Evolutionary conservation across 306 rosid species (phyloP).

Genomic region (Prunus mume): DNA sequence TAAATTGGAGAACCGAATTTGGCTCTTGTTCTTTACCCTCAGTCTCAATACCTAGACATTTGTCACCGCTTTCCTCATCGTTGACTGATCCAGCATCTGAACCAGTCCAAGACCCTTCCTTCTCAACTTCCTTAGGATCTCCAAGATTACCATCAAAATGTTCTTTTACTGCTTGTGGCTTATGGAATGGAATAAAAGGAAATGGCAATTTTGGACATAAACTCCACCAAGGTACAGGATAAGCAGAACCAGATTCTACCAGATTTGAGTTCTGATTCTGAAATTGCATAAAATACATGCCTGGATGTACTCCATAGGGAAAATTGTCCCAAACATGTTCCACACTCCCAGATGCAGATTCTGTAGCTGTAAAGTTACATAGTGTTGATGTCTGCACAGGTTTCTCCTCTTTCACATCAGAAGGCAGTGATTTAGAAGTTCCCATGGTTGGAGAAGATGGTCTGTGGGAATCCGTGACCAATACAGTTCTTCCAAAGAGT

Average conservation of each 20-base stretch:
- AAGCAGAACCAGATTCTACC: constrained; percentile 22
- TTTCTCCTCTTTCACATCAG: constrained; percentile 6
- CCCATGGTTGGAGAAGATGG: constrained; percentile 28
- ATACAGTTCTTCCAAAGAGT: constrained; percentile 71
- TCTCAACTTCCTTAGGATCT: constrained; percentile 35
- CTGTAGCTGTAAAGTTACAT: not conserved
- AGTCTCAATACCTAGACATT: constrained; percentile 21
- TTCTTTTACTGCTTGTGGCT: constrained; percentile 19
- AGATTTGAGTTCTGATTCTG: constrained; percentile 30
- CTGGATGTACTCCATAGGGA: constrained; percentile 9
- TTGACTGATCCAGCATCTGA: constrained; percentile 43
- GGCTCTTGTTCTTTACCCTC: constrained; percentile 19
- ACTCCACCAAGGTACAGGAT: constrained; percentile 40
- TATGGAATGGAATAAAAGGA: constrained; percentile 25
- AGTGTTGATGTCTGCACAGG: constrained; percentile 6
- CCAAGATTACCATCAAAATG: constrained; percentile 20
- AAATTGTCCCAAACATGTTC: constrained; percentile 23
- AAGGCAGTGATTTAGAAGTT: constrained; percentile 24
- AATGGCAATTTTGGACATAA: constrained; percentile 23
- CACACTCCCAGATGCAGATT: constrained; percentile 10
- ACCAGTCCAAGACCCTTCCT: constrained; percentile 48
- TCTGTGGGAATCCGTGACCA: constrained; percentile 39
- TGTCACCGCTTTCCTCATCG: constrained; percentile 38
- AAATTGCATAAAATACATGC: constrained; percentile 28
- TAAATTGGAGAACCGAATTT: constrained; percentile 11